Base-by-base conservation (phyloP, 495 filamentous ascomycete genomes). In the Pseudevernia furfuracea region DNA sequence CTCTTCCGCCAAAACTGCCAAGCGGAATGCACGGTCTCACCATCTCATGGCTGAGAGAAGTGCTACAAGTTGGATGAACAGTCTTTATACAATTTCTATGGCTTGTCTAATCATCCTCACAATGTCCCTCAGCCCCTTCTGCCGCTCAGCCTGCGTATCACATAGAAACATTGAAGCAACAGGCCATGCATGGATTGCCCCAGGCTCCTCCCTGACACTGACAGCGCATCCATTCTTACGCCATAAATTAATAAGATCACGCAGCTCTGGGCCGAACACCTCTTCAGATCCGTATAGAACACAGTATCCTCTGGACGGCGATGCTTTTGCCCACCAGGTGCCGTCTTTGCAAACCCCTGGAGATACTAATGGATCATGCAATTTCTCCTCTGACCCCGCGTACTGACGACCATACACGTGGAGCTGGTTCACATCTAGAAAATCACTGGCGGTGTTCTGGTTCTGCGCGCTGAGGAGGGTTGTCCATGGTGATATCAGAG, bases 151-250 rank as follows among this genome's bases (percentile, higher is more conserved):
- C 52, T 73, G 70, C 30, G 77, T 80, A 52, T 77, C 76, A 59
- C 83, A 83, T 23, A 91, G 73, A 70, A 90, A 92, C 52, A 91
- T 70, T 39, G 79, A 80, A 21, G 85, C 88, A 34, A 92, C 85
- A 19, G 89, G 89, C 89, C 89, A 92, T 15, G 87, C 88, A 75
- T 92, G 89, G 62, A 91, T 84, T 28, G 81, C 85, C 7, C 82
- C 86, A 43, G 76, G 73, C 67, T 88, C 84, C 70, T 79, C 77
- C 60, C 76, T 67, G 59, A 76, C 78, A 87, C 79, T 32, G 72
- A 68, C 52, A 80, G 74, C 56, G 48, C 65, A 68, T 19, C 75
- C 76, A n/a, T 78, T 77, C 34, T 74, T 72, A 46, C 77, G 68
- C 49, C 88, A 72, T 37, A 81, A 68, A 19, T 66, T 67, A 21